Evolutionary conservation across 371 early-diverging fungal genomes (phyloP).

Genomic region (Mortierella sp.): DNA sequence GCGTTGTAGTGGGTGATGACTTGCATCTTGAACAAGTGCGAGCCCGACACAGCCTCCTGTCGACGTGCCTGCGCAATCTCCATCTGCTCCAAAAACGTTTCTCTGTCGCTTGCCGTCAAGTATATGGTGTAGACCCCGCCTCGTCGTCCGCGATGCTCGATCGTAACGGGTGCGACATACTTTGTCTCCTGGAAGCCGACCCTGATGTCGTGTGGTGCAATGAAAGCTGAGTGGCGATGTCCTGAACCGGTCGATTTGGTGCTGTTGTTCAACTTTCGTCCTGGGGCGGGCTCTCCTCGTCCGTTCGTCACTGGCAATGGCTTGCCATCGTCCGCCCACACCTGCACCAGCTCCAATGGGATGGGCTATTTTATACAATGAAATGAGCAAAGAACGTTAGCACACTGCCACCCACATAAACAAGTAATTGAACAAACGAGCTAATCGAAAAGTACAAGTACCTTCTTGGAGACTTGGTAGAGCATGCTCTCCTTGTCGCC

Average conservation of each 20-base stretch:
- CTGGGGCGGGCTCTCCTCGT: conserved; percentile 33
- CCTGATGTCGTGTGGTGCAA: conserved; percentile 8
- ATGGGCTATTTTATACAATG: conserved; percentile 68
- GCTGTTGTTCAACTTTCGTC: conserved; percentile 43
- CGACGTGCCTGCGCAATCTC: conserved; percentile 69
- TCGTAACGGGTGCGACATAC: conserved; percentile 33
- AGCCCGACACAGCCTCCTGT: conserved; percentile 65
- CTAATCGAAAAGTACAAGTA: conserved; percentile 1
- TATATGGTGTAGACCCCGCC: conserved; percentile 44
- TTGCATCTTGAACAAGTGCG: conserved; percentile 74
- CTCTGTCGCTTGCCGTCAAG: conserved; percentile 75
- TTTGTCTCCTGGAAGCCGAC: conserved; percentile 54
- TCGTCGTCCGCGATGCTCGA: conserved; percentile 49
- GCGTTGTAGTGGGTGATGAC: conserved; percentile 60
- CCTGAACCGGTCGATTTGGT: conserved; percentile 46
- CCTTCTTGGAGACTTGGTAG: conserved; percentile 68
- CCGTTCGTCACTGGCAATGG: conserved; percentile 19
- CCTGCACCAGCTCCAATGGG: conserved; percentile 79
- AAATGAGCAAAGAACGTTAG: not conserved
- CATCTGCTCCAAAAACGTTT: conserved; percentile 86
- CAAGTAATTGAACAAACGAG: not conserved
- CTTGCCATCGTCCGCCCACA: conserved; percentile 72
- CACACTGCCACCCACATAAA: not conserved
- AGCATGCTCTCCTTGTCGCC: conserved; percentile 63
- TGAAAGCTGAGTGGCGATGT: conserved; percentile 40